phyloP scores from a whole-genome alignment of 176 grass and related monocot genomes.

The Oryza brachyantha region DNA sequence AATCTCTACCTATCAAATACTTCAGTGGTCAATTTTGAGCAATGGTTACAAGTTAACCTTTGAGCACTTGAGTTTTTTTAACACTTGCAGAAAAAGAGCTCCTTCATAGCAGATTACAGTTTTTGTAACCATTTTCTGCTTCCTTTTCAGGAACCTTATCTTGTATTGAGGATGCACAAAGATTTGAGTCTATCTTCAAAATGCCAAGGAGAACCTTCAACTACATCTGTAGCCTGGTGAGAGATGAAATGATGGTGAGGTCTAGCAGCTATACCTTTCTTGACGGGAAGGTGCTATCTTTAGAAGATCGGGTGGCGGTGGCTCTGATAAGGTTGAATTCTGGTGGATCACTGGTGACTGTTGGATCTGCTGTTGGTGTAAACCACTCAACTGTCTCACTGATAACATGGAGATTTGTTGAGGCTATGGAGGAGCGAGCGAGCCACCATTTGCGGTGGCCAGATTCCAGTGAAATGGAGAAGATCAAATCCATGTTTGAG shows the following conservation, averaged over 20 bases:
- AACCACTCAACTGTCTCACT: slow-evolving; percentile 68
- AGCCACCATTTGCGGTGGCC: slow-evolving; percentile 59
- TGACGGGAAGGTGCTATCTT: slow-evolving; percentile 45
- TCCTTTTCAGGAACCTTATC: slow-evolving; percentile 45
- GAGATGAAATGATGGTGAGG: slow-evolving; percentile 67
- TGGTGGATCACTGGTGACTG: slow-evolving; percentile 58
- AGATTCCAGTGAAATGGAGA: slow-evolving; percentile 45
- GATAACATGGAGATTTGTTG: slow-evolving; percentile 70
- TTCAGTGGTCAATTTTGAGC: background rate
- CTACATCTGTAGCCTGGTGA: slow-evolving; percentile 53
- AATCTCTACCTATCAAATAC: background rate
- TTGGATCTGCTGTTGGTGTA: slow-evolving; percentile 53
- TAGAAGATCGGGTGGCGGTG: slow-evolving; percentile 66
- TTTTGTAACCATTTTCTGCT: slow-evolving; percentile 13
- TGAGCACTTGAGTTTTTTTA: background rate
- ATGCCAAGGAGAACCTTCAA: slow-evolving; percentile 66
- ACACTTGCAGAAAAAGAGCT: background rate
- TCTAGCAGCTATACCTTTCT: slow-evolving; percentile 54
- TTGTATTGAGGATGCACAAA: slow-evolving; percentile 29
- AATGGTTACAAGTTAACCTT: background rate
- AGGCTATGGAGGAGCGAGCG: slow-evolving; percentile 60
- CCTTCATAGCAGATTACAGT: background rate
- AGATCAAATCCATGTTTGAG: slow-evolving; percentile 62
- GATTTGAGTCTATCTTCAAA: slow-evolving; percentile 59
- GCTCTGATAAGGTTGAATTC: slow-evolving; percentile 68